phyloP scores from a whole-genome alignment of 768 basidiomycete genomes.

The Xerocomellus intermedius region DNA sequence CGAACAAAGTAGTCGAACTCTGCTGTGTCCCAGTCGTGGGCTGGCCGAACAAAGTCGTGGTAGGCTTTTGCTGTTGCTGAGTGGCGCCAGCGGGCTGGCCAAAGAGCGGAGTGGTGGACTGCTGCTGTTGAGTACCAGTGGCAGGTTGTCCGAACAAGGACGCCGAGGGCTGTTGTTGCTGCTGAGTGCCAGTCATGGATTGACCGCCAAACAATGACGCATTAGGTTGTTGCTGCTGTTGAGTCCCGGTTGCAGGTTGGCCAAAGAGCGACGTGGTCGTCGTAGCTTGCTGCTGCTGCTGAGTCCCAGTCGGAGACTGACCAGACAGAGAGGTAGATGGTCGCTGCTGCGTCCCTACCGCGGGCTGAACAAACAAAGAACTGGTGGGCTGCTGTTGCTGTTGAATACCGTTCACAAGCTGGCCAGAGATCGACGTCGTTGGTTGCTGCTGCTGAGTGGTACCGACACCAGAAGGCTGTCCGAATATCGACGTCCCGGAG shows the following conservation, averaged over 20 bases:
- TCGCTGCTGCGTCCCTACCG: constrained; percentile 9
- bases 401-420: constrained; percentile 4
- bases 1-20: constrained; percentile 7
- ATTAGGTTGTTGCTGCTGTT: constrained; percentile 18
- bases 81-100: constrained; percentile 22
- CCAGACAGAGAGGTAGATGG: constrained; percentile 20
- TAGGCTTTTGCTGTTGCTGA: constrained; percentile 22
- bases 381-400: constrained; percentile 19
- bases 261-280: constrained; percentile 14
- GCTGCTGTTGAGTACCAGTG: constrained; percentile 34
- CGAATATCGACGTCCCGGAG: constrained; percentile 6
- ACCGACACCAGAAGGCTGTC: constrained; percentile 3
- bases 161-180: constrained; percentile 12
- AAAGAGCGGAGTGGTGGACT: constrained; percentile 27
- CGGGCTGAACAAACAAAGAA: background rate
- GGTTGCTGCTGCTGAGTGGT: constrained; percentile 9
- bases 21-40: constrained; percentile 32
- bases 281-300: constrained; percentile 32
- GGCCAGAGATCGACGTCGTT: constrained; percentile 9
- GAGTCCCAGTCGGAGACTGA: constrained; percentile 8
- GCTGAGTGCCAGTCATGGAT: constrained; percentile 1
- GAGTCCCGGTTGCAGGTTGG: constrained; percentile 26
- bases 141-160: constrained; percentile 27
- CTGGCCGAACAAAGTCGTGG: constrained; percentile 33
- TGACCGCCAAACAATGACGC: constrained; percentile 28